A percentile compares a stretch with the other conserved stretches of the same genome.
Conservation (phyloP, 768 basidiomycete genomes). For the Boletus subcaerulescens region DNA sequence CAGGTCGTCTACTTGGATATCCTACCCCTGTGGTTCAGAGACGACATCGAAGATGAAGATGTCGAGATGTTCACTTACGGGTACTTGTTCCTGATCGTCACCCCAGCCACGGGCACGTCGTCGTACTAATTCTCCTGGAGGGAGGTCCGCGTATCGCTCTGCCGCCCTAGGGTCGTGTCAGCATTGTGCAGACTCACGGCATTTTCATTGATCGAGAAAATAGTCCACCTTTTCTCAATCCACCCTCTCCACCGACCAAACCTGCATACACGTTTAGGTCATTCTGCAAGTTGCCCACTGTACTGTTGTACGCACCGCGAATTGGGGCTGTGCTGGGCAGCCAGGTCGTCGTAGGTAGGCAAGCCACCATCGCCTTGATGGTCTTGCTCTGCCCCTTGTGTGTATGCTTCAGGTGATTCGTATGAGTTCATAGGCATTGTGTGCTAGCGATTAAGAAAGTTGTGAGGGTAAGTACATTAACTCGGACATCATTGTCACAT, state of each 20-base stretch:
- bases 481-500: too few relatives aligned
- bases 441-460: background rate
- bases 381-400: slow-evolving; percentile 40
- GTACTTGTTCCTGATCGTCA: slow-evolving; percentile 31
- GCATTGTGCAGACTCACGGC: background rate
- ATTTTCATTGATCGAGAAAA: background rate
- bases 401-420: slow-evolving; percentile 27
- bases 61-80: slow-evolving; percentile 12
- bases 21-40: slow-evolving; percentile 13
- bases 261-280: slow-evolving; percentile 36
- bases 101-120: slow-evolving; percentile 74
- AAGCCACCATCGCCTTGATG: slow-evolving; percentile 49
- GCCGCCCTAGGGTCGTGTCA: slow-evolving; percentile 55
- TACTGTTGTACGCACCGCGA: slow-evolving; percentile 55
- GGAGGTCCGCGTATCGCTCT: slow-evolving; percentile 71
- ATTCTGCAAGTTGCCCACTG: background rate
- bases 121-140: slow-evolving; percentile 53
- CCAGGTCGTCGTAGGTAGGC: slow-evolving; percentile 81
- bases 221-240: slow-evolving; percentile 78
- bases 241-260: slow-evolving; percentile 85
- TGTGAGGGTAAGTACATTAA: background rate
- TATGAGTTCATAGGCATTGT: slow-evolving; percentile 21
- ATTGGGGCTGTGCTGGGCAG: slow-evolving; percentile 73
- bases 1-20: slow-evolving; percentile 10
- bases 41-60: background rate